phyloP scores from a whole-genome alignment of 441 rosid species.

The Hura crepitans region DNA sequence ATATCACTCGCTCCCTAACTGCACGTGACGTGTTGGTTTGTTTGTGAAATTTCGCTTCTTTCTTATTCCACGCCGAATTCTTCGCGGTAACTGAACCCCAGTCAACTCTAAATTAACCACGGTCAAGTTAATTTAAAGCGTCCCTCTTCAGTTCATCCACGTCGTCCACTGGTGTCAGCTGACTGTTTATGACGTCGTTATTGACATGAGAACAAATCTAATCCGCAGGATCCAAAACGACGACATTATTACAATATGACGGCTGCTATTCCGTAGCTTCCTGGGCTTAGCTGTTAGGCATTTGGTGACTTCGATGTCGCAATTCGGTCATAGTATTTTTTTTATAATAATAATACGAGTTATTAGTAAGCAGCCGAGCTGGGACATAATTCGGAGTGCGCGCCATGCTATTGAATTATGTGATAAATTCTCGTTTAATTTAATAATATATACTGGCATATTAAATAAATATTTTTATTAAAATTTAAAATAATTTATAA shows the following conservation, averaged over 20 bases:
- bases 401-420: no score
- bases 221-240: slow-evolving; percentile 12
- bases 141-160: not conserved
- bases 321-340: no score
- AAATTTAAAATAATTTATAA: no score
- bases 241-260: not conserved
- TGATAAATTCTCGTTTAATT: no score
- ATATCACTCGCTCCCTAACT: slow-evolving; percentile 2
- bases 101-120: slow-evolving; percentile 20
- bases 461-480: no score
- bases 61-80: not conserved
- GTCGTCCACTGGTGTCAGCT: not conserved
- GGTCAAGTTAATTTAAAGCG: slow-evolving; percentile 14
- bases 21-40: slow-evolving; percentile 33
- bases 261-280: not conserved
- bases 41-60: not conserved
- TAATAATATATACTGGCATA: no score
- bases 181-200: not conserved
- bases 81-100: slow-evolving; percentile 20
- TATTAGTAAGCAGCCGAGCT: no score
- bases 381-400: no score
- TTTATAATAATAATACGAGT: no score
- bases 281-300: slow-evolving; percentile 3
- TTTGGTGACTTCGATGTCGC: not conserved
- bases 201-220: not conserved